These are phyloP conservation scores for Chaetomium strumarium DNA, from an alignment of 2,329 filamentous ascomycete genomes.

Conservation along the genomic window DNA sequence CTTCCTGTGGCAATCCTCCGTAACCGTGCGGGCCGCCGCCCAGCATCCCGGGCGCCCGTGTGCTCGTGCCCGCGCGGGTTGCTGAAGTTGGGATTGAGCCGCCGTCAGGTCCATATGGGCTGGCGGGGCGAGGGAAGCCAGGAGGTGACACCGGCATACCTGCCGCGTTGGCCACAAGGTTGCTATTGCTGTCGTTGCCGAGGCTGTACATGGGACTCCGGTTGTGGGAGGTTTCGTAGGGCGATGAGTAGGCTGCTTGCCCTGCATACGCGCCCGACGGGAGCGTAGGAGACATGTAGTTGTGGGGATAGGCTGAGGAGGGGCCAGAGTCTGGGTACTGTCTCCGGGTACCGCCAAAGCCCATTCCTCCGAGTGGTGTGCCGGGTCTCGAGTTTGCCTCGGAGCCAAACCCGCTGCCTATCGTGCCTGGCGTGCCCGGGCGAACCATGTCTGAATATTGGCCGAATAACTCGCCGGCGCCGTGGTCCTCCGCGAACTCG, in stretches of 20 bases:
- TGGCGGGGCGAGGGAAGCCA: constrained; percentile 6
- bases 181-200: constrained; percentile 47
- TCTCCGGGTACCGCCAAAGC: constrained; percentile 25
- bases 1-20: constrained; percentile 53
- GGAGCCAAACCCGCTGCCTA: constrained; percentile 35
- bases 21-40: constrained; percentile 56
- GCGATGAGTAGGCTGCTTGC: constrained; percentile 12
- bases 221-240: constrained; percentile 25
- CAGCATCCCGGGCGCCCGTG: constrained; percentile 46
- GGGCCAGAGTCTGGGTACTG: constrained; percentile 15
- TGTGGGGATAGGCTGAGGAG: constrained; percentile 11
- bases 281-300: constrained; percentile 4
- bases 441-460: constrained; percentile 52
- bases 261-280: constrained; percentile 15
- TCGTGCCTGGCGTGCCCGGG: constrained; percentile 55
- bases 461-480: constrained; percentile 67
- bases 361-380: constrained; percentile 41
- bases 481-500: constrained; percentile 82
- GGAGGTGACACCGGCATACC: constrained; percentile 42
- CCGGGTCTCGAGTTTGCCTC: constrained; percentile 43
- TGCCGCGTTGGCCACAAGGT: constrained; percentile 49
- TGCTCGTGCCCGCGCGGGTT: constrained; percentile 17
- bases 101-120: constrained; percentile 12
- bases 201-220: constrained; percentile 44
- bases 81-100: not conserved